Conservation (phyloP, 495 filamentous ascomycete species). For the Glarea lozoyensis region DNA sequence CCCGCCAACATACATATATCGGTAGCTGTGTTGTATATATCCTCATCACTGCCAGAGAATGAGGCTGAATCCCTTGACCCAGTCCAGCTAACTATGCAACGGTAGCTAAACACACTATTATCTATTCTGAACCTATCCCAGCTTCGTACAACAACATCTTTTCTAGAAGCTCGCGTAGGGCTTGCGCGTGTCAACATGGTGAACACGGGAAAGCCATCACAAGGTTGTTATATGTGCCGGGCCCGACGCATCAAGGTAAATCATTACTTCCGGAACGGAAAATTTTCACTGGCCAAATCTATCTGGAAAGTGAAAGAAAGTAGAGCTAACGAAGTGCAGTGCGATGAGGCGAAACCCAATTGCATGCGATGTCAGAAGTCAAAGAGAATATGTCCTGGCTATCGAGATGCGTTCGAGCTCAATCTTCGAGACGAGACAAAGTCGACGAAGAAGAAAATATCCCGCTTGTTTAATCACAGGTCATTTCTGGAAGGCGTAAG, state of each 20-base stretch:
- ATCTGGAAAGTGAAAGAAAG: neutral
- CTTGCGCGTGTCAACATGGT: slow-evolving; percentile 59
- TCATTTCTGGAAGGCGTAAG: neutral
- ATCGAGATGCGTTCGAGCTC: slow-evolving; percentile 57
- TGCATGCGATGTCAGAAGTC: slow-evolving; percentile 62
- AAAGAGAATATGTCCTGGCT: slow-evolving; percentile 57
- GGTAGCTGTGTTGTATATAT: no score
- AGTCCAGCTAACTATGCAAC: no score
- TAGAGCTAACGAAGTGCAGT: slow-evolving; percentile 29
- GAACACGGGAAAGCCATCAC: slow-evolving; percentile 63
- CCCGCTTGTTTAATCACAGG: slow-evolving; percentile 4
- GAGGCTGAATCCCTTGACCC: no score
- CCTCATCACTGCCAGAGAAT: no score
- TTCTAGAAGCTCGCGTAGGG: no score
- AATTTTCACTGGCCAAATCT: neutral
- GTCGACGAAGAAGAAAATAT: slow-evolving; percentile 42
- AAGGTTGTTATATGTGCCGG: slow-evolving; percentile 64
- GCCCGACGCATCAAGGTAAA: slow-evolving; percentile 62
- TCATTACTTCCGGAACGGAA: no score
- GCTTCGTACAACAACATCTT: no score
- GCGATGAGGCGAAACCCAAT: slow-evolving; percentile 57
- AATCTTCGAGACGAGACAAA: slow-evolving; percentile 55
- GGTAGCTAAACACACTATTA: no score
- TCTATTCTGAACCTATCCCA: no score
- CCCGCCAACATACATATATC: no score